phyloP scores from a whole-genome alignment of 441 rosid species.

The Croton setiger region DNA sequence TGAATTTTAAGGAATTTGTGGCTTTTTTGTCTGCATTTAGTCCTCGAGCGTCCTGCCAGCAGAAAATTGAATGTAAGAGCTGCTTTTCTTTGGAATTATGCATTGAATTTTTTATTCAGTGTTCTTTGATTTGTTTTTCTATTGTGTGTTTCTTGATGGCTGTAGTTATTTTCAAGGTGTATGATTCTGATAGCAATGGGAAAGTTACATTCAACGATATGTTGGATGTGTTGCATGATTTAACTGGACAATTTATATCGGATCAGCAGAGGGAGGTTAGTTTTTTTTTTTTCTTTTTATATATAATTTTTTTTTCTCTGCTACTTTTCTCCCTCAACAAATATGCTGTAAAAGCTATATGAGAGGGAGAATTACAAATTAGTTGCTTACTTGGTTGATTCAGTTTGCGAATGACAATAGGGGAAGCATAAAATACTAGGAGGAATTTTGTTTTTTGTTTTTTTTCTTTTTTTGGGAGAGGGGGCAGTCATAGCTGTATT shows the following conservation, averaged over 20 bases:
- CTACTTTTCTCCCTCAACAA: neutral
- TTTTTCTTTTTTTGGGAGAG: no score
- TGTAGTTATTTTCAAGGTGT: constrained; percentile 83
- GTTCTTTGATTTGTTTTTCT: constrained; percentile 3
- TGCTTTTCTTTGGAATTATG: neutral
- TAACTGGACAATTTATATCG: constrained; percentile 88
- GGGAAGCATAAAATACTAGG: no score
- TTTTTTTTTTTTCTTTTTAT: neutral
- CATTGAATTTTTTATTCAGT: constrained; percentile 11
- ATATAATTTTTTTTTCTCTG: no score
- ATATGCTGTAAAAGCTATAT: neutral
- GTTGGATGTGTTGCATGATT: constrained; percentile 71
- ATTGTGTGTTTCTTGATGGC: neutral
- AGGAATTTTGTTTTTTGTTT: no score
- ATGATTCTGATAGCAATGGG: constrained; percentile 87
- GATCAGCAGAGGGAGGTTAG: constrained; percentile 83
- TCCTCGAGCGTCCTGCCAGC: constrained; percentile 61
- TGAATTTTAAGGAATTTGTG: constrained; percentile 94
- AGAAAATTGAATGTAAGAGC: constrained; percentile 62
- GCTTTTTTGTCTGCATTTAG: constrained; percentile 97
- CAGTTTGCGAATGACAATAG: neutral
- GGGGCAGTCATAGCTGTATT: no score
- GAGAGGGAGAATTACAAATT: neutral
- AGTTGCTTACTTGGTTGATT: neutral
- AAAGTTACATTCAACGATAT: constrained; percentile 80